These are phyloP conservation scores for Ophiognomonia clavigignenti-juglandacearum DNA, from an alignment of 2,329 filamentous ascomycete species.

Conservation along the genomic window DNA sequence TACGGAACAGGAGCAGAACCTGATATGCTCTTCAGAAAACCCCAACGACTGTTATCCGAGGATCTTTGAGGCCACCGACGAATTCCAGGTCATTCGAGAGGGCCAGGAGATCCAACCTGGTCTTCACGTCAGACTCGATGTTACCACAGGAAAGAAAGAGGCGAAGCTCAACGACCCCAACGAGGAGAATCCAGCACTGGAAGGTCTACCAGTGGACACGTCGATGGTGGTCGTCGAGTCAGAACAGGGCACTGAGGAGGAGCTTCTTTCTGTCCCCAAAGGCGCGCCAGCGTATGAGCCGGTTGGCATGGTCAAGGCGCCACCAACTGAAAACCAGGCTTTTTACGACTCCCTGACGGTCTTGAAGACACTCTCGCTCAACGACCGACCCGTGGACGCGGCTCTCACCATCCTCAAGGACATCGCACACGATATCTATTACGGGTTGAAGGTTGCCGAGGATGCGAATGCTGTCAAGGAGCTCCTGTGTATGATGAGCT, in stretches of 20 bases:
- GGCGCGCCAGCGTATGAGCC: constrained; percentile 54
- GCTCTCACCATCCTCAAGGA: constrained; percentile 57
- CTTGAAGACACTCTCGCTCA: constrained; percentile 33
- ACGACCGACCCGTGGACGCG: constrained; percentile 35
- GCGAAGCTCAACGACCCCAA: constrained; percentile 60
- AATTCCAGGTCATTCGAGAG: constrained; percentile 58
- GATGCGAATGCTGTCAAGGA: constrained; percentile 46
- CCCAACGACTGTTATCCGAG: constrained; percentile 61
- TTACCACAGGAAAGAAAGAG: constrained; percentile 59
- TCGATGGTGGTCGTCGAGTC: constrained; percentile 51
- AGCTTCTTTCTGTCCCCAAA: constrained; percentile 32
- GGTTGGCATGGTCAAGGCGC: constrained; percentile 53
- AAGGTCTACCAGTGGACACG: constrained; percentile 48
- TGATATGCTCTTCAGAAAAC: constrained; percentile 61
- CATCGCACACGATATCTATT: constrained; percentile 65
- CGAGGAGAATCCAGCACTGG: constrained; percentile 41
- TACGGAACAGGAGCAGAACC: constrained; percentile 28
- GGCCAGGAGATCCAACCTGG: constrained; percentile 63
- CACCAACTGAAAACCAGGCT: constrained; percentile 32
- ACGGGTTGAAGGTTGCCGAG: constrained; percentile 58
- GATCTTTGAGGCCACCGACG: constrained; percentile 57
- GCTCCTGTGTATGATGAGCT: constrained; percentile 52
- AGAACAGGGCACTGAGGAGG: constrained; percentile 40
- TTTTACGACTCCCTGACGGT: constrained; percentile 45
- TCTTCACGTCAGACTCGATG: constrained; percentile 61